These are phyloP conservation scores for Neodidymelliopsis sp. DNA, from an alignment of 2,329 filamentous ascomycete genomes.

Conservation along the genomic window DNA sequence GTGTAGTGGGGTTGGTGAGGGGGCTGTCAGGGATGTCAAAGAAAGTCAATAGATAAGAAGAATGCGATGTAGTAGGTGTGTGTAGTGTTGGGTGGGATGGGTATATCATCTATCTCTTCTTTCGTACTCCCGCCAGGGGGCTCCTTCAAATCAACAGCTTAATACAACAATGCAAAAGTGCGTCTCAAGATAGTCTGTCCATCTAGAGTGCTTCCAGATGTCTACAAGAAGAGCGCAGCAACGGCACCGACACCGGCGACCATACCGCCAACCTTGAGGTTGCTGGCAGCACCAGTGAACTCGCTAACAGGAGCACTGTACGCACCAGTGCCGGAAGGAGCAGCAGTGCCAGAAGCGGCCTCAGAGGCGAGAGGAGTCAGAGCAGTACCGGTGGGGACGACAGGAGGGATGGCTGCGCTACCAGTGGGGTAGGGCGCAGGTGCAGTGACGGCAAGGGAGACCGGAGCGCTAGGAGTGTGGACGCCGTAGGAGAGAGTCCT, in stretches of 20 bases:
- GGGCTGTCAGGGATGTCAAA: too few species aligned
- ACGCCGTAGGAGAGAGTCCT: slow-evolving; percentile 23
- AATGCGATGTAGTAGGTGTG: too few species aligned
- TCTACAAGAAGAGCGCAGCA: slow-evolving; percentile 48
- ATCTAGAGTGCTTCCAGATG: too few species aligned
- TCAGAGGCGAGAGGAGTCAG: slow-evolving; percentile 17
- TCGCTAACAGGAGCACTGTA: slow-evolving; percentile 30
- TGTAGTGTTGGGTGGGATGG: too few species aligned
- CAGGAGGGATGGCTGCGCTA: slow-evolving; percentile 12
- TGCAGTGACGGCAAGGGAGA: slow-evolving; percentile 27
- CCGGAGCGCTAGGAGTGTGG: slow-evolving; percentile 35
- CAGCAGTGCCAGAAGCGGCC: slow-evolving; percentile 20
- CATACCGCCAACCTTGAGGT: slow-evolving; percentile 39
- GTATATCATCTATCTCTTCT: slow-evolving; percentile 3
- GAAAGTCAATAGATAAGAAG: too few species aligned
- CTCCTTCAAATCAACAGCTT: not conserved
- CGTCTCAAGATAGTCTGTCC: too few species aligned
- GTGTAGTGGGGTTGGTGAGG: too few species aligned
- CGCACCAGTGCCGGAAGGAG: slow-evolving; percentile 32
- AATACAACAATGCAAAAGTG: not conserved
- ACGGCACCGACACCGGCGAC: slow-evolving; percentile 46
- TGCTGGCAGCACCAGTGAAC: slow-evolving; percentile 45
- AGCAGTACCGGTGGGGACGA: slow-evolving; percentile 26
- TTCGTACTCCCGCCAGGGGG: too few species aligned
- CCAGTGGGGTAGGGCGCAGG: slow-evolving; percentile 40